These are phyloP conservation scores for Poa pratensis DNA, from an alignment of 176 grass and related monocot genomes.

Conservation along the genomic window DNA sequence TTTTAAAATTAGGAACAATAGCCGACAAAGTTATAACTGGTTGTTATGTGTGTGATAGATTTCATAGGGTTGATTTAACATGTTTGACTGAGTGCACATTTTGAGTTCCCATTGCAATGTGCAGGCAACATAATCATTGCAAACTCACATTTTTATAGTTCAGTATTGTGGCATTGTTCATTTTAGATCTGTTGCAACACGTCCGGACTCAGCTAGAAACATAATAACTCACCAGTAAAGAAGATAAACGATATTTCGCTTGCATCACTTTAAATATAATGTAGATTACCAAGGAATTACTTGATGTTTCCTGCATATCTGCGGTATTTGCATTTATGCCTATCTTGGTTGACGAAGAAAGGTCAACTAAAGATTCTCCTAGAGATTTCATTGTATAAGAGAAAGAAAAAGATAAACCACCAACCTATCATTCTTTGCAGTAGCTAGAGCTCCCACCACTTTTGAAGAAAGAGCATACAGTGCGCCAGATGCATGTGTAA, in stretches of 20 bases:
- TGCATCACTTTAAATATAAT: background rate
- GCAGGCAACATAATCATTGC: background rate
- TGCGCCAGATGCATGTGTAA: conserved; percentile 77
- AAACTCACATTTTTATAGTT: conserved; percentile 5
- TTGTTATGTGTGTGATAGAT: no score
- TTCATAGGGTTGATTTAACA: conserved; percentile 18
- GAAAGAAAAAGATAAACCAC: conserved; percentile 33
- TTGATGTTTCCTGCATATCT: background rate
- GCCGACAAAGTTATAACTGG: no score
- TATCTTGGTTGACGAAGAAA: conserved; percentile 2
- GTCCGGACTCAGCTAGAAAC: background rate
- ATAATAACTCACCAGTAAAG: background rate
- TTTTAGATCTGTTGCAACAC: background rate
- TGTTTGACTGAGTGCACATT: conserved; percentile 7
- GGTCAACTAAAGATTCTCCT: conserved; percentile 9
- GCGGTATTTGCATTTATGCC: background rate
- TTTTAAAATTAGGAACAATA: no score
- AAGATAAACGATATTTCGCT: background rate
- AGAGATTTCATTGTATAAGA: background rate
- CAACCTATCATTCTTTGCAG: conserved; percentile 82
- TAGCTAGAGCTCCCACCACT: conserved; percentile 70
- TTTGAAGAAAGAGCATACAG: conserved; percentile 91
- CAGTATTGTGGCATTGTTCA: background rate
- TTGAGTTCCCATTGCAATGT: background rate
- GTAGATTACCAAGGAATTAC: background rate